A percentile compares a stretch with the other conserved stretches of the same genome.
These are phyloP conservation scores for Kalmusia sp. DNA, from an alignment of 2,329 filamentous ascomycete species.

Conservation along the genomic window DNA sequence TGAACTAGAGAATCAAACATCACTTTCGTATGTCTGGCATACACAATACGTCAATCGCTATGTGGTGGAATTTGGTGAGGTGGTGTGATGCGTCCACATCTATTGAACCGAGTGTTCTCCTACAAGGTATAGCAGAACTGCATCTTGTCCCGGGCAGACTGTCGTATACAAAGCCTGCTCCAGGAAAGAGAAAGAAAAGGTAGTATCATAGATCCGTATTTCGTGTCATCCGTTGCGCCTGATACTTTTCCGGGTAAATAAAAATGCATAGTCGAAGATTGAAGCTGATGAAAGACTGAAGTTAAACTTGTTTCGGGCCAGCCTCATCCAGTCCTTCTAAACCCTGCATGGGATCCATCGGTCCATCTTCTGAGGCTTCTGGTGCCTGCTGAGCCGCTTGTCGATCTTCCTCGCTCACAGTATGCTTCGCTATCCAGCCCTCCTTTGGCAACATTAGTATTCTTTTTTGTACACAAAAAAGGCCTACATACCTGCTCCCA, in stretches of 20 bases:
- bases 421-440: constrained; percentile 89
- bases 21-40: constrained; percentile 31
- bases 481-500: constrained; percentile 85
- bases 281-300: background rate
- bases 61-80: background rate
- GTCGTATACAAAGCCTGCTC: background rate
- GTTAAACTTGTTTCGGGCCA: constrained; percentile 80
- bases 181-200: background rate
- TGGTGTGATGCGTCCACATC: constrained; percentile 5
- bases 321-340: constrained; percentile 92
- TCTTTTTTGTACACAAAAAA: background rate
- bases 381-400: constrained; percentile 64
- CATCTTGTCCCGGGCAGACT: background rate
- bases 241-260: background rate
- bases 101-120: no score
- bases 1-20: constrained; percentile 28
- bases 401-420: constrained; percentile 80
- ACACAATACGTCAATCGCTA: background rate
- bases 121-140: background rate
- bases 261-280: background rate
- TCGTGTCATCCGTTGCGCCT: constrained; percentile 4
- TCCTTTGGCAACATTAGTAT: constrained; percentile 65
- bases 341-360: constrained; percentile 92
- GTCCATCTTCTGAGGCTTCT: constrained; percentile 59
- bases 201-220: constrained; percentile 13